Base-by-base conservation (phyloP, 495 filamentous ascomycete genomes). In the Penicillium fimorum region DNA sequence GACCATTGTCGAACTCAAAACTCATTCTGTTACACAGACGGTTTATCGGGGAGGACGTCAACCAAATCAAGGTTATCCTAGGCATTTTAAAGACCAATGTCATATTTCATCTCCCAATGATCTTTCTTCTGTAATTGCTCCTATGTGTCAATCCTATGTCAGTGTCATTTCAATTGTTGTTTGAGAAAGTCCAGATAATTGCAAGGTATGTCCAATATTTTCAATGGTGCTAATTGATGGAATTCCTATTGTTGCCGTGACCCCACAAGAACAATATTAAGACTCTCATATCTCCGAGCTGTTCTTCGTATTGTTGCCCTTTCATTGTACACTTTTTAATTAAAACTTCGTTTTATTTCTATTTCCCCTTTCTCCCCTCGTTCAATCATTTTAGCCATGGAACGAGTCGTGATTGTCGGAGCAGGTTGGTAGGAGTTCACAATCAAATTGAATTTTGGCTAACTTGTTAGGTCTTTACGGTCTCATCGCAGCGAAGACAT, bases 401-500 rank as follows among this genome's bases (percentile, higher is more conserved):
- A 56, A n/a, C 60, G 64, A 25, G 61, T 67, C 10, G 55, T 67
- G 5, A 59, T 67, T 18, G 61, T 64, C 13, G 64, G 64, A 37
- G 64, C 64, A 32, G 64, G 64, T 67, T n/a, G 13, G 56, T 52
- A 37, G 27, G 10, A 29, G 22, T 29, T 12, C 18, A 37, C 13
- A 5, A 11, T n/a, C 5, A 24, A 13, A 42, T 22, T 7, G 11
- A 25, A 25, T 2, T 6, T 32, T n/a, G 12, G 18, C 44, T 37
- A 12, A 38, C 53, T 55, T 20, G 38, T 17, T 33, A 68, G 70
- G 68, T 18, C 59, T 72, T 66, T 78, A 80, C 64, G 85, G 85
- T 40, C 74, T 87, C 11, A 75, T 77, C 25, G 66, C 75, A 12
- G 84, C 84, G 5, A 80, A 80, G 57, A 87, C 82, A 8, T 87